These are phyloP conservation scores for Fusarium camptoceras DNA, from an alignment of 2,329 filamentous ascomycete genomes.

Conservation along the genomic window DNA sequence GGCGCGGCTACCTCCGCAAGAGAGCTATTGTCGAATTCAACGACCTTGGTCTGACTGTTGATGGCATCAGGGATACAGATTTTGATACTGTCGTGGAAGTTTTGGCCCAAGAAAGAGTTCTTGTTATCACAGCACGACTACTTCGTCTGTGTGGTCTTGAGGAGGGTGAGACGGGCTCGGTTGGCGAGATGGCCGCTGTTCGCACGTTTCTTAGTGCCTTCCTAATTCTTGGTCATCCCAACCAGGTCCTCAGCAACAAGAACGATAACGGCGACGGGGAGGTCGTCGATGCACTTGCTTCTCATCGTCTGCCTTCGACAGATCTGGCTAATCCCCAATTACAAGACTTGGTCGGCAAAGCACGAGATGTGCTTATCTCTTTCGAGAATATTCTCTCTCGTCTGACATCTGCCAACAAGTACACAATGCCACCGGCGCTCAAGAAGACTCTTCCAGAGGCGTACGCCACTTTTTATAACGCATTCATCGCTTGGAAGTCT, in stretches of 20 bases:
- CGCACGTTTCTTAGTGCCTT: constrained; percentile 84
- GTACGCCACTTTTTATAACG: constrained; percentile 80
- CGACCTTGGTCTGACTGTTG: constrained; percentile 75
- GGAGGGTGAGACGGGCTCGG: constrained; percentile 71
- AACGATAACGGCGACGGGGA: constrained; percentile 69
- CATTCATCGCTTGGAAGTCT: constrained; percentile 86
- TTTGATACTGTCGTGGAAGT: constrained; percentile 81
- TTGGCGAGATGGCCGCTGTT: constrained; percentile 76
- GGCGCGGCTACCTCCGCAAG: constrained; percentile 70
- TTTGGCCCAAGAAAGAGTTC: constrained; percentile 73
- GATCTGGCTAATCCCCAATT: constrained; percentile 71
- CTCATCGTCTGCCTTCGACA: constrained; percentile 51
- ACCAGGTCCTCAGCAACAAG: constrained; percentile 81
- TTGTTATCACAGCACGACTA: constrained; percentile 73
- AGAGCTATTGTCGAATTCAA: constrained; percentile 74
- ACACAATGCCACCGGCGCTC: constrained; percentile 72
- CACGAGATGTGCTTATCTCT: constrained; percentile 79
- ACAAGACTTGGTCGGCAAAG: constrained; percentile 81
- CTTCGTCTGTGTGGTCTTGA: constrained; percentile 77
- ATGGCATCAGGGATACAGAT: constrained; percentile 74
- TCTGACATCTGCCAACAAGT: constrained; percentile 73
- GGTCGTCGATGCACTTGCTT: constrained; percentile 56
- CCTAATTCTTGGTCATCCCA: constrained; percentile 82
- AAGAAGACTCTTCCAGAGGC: constrained; percentile 73
- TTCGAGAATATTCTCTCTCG: constrained; percentile 80